phyloP scores from a whole-genome alignment of 305 asterid genomes.

The Fraxinus dipetala region DNA sequence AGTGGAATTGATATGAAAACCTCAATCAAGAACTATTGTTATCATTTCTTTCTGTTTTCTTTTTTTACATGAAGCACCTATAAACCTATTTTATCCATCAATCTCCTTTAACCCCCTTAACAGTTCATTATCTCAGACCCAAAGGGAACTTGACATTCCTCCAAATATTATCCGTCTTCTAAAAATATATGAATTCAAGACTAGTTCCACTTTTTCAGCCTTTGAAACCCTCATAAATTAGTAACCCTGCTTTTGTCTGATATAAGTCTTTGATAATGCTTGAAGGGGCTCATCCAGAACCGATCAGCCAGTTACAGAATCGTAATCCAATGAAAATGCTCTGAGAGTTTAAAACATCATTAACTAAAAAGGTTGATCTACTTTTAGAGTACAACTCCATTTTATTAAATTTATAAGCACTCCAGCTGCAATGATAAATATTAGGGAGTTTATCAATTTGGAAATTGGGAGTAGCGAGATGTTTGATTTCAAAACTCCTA shows the following conservation, averaged over 20 bases:
- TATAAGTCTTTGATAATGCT: background rate
- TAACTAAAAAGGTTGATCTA: background rate
- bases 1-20: slow-evolving; percentile 22
- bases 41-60: background rate
- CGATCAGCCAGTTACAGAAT: background rate
- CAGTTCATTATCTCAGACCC: background rate
- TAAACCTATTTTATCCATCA: background rate
- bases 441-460: background rate
- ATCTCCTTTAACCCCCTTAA: background rate
- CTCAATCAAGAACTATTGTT: slow-evolving; percentile 14
- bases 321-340: background rate
- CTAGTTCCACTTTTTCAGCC: background rate
- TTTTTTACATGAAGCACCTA: background rate
- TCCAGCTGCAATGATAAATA: background rate
- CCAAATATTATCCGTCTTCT: background rate
- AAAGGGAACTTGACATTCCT: background rate
- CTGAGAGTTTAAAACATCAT: background rate
- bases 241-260: background rate
- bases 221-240: background rate
- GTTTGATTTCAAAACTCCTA: background rate
- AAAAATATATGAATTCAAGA: background rate
- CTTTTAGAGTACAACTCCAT: background rate
- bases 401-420: background rate
- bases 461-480: background rate
- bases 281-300: background rate